These are phyloP conservation scores for Globisporangium radiosum DNA, from an alignment of 352 stramenopile genomes.

Conservation along the genomic window DNA sequence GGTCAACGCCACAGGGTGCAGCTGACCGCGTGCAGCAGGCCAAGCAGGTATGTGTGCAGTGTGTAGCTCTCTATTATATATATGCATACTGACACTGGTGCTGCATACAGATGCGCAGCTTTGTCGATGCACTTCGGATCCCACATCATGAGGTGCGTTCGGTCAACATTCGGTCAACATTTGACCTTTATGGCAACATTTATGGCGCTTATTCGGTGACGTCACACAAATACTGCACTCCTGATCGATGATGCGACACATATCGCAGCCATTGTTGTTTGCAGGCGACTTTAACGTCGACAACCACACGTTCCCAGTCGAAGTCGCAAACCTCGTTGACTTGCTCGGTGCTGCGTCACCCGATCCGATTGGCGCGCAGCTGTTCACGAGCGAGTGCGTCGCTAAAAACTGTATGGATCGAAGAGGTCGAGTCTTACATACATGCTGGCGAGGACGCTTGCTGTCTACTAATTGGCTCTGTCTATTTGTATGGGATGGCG, in stretches of 20 bases:
- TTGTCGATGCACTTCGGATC: slow-evolving; percentile 57
- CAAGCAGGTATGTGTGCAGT: slow-evolving; percentile 31
- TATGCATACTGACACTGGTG: not conserved
- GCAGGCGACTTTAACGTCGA: slow-evolving; percentile 83
- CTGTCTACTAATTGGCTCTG: not conserved
- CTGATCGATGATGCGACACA: not conserved
- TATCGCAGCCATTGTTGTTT: slow-evolving; percentile 64
- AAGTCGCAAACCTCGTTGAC: slow-evolving; percentile 58
- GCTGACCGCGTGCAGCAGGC: slow-evolving; percentile 63
- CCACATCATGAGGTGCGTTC: slow-evolving; percentile 54
- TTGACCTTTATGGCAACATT: no score
- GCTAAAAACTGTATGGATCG: not conserved
- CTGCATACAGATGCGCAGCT: slow-evolving; percentile 38
- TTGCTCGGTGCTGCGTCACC: slow-evolving; percentile 47
- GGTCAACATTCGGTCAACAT: no score
- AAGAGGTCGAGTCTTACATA: not conserved
- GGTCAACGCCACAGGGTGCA: slow-evolving; percentile 60
- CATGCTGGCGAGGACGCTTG: not conserved
- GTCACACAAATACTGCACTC: not conserved
- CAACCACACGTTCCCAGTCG: slow-evolving; percentile 63
- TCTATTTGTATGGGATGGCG: not conserved
- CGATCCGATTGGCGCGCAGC: slow-evolving; percentile 39
- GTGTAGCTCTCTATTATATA: not conserved
- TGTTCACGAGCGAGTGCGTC: slow-evolving; percentile 78
- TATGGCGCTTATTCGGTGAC: no score